Percentiles rank a stretch among this genome's conserved stretches.
These are phyloP conservation scores for Triticum timopheevii DNA, from an alignment of 176 grass and related monocot genomes.

Conservation along the genomic window DNA sequence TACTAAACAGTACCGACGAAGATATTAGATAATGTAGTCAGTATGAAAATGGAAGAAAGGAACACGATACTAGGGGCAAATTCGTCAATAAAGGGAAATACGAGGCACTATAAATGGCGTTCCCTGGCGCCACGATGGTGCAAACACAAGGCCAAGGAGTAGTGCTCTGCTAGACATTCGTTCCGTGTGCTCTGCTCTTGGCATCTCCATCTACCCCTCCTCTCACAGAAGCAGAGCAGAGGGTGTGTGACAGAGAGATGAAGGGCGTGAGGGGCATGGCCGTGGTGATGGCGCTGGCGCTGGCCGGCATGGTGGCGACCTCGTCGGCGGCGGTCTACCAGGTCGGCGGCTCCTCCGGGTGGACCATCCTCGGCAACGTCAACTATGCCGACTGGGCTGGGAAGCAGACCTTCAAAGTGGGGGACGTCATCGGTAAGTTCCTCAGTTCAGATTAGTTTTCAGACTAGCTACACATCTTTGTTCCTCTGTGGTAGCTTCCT, in stretches of 20 bases:
- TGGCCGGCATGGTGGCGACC: constrained; percentile 32
- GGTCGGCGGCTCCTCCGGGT: constrained; percentile 69
- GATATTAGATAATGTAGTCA: too few species aligned
- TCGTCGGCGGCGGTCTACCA: constrained; percentile 55
- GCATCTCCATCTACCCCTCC: constrained; percentile 2
- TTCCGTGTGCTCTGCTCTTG: constrained; percentile 40
- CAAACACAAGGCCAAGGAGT: constrained; percentile 9
- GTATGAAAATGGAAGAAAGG: not conserved
- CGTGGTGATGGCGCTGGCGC: constrained; percentile 30
- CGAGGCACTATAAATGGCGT: constrained; percentile 27
- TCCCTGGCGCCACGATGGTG: not conserved
- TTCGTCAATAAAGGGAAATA: not conserved
- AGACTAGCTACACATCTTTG: not conserved
- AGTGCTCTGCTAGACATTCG: constrained; percentile 19
- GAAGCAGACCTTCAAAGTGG: constrained; percentile 45
- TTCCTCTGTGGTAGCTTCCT: not conserved
- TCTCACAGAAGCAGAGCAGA: not conserved
- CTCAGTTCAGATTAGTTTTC: not conserved
- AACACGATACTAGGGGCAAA: constrained; percentile 18
- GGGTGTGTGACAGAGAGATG: constrained; percentile 8
- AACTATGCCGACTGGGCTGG: constrained; percentile 69
- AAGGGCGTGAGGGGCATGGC: not conserved
- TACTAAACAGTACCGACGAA: too few species aligned
- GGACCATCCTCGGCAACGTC: constrained; percentile 71
- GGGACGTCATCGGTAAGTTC: constrained; percentile 69